These are phyloP conservation scores for Davidsoniella eucalypti DNA, from an alignment of 2,329 filamentous ascomycete species.

Conservation along the genomic window DNA sequence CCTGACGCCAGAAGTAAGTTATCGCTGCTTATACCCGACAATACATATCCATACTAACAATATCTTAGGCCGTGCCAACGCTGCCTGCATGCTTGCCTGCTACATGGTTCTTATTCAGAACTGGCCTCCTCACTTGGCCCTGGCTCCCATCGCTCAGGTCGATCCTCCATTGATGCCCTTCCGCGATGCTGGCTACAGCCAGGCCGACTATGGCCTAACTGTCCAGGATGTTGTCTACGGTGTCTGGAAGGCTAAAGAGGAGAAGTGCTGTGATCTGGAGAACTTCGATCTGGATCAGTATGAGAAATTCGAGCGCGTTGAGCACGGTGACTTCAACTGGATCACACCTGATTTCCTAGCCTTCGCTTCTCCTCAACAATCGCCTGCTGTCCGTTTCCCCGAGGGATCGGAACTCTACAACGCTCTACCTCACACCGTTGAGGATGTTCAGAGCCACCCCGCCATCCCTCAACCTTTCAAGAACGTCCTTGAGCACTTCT, in stretches of 20 bases:
- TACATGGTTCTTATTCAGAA: conserved; percentile 98
- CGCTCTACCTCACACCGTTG: conserved; percentile 58
- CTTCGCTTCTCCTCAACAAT: conserved; percentile 85
- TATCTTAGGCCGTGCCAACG: conserved; percentile 66
- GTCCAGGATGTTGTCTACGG: conserved; percentile 97
- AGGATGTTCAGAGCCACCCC: conserved; percentile 52
- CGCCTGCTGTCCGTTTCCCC: conserved; percentile 55
- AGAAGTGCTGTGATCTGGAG: conserved; percentile 76
- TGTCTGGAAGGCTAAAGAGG: conserved; percentile 97
- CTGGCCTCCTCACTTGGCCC: conserved; percentile 88
- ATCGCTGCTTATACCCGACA: not conserved
- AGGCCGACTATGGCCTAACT: conserved; percentile 88
- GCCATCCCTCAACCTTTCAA: conserved; percentile 77
- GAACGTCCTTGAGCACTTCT: conserved; percentile 84
- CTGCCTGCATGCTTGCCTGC: conserved; percentile 84
- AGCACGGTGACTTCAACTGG: conserved; percentile 99
- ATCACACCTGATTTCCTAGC: conserved; percentile 87
- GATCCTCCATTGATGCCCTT: conserved; percentile 98
- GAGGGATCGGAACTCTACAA: conserved; percentile 57
- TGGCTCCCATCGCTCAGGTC: conserved; percentile 89
- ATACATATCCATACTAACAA: conserved; percentile 1
- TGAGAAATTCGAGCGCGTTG: conserved; percentile 85
- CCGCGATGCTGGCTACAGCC: conserved; percentile 93
- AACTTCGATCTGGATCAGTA: conserved; percentile 97
- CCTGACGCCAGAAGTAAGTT: conserved; percentile 68